Evolutionary conservation across 352 stramenopile species (phyloP).

Genomic region (Pythium insidiosum): DNA sequence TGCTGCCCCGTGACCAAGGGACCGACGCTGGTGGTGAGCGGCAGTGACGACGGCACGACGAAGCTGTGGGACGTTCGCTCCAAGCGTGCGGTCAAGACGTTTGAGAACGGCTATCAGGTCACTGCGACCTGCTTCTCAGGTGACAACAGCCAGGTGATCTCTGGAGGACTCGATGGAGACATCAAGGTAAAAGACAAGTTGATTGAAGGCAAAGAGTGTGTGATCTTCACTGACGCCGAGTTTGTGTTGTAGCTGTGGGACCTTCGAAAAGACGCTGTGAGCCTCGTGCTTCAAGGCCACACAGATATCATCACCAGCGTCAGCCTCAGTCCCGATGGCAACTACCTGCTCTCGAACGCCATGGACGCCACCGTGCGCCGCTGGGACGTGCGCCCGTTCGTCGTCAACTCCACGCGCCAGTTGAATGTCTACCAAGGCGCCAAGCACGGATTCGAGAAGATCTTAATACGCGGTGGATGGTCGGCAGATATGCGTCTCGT

Average conservation of each 20-base stretch:
- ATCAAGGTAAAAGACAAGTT: no score
- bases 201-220: no score
- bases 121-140: constrained; percentile 85
- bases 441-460: constrained; percentile 91
- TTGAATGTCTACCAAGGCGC: constrained; percentile 66
- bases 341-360: constrained; percentile 89
- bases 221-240: no score
- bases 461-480: constrained; percentile 90
- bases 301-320: constrained; percentile 92
- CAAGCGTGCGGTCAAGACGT: constrained; percentile 71
- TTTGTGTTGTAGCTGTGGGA: constrained; percentile 89
- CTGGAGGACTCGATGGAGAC: constrained; percentile 90
- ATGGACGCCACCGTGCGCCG: constrained; percentile 91
- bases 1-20: constrained; percentile 82
- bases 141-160: constrained; percentile 86
- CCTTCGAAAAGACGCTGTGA: constrained; percentile 76
- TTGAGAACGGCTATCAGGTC: constrained; percentile 86
- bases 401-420: constrained; percentile 36
- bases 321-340: constrained; percentile 90
- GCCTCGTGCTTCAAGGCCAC: constrained; percentile 86
- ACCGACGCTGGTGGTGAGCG: constrained; percentile 78
- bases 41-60: constrained; percentile 86
- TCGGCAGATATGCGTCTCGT: constrained; percentile 85
- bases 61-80: constrained; percentile 87
- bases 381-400: constrained; percentile 92